Base-by-base conservation (phyloP, 305 asterid species). In the Fraxinus paxiana region DNA sequence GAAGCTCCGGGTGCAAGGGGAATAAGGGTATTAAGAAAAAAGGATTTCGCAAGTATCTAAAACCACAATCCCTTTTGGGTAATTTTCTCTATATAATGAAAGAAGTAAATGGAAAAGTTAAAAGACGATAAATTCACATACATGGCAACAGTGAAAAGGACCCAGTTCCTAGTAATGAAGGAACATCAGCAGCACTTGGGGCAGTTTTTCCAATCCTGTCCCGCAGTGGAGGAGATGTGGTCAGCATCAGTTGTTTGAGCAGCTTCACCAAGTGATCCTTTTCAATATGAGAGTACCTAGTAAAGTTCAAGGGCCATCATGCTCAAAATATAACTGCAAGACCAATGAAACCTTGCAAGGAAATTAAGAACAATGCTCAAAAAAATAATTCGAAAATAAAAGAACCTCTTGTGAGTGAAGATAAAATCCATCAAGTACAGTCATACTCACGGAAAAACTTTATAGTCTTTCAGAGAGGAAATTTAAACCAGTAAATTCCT, bases 151-250 rank as follows among this genome's bases (percentile, higher is more conserved):
- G 90, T 73, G 99, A 94, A 89, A 94, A 94, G 67, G 90, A 82
- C 81, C 94, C 97, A 83, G 92, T 91, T 89, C 99, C 99, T 82
- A 96, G 97, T 71, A 96, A 86, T 9, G 99, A 94, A 59, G 99
- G 99, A 85, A 94, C 98, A 88, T 96, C 98, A 75, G 93, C 87
- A 85, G 99, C 98, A 84, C 90, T 89, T 30, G 97, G 97, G 81
- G 86, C 56, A 82, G 63, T 80, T 84, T 86, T 86, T 80, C 92
- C 97, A 78, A 65, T 82, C 77, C 84, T 41, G 78, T 86, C 84
- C 78, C 87, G 90, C 75, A 88, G 80, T 71, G 98, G 97, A 86
- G 97, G 95, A 80, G 93, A 88, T 71, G 81, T 79, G 81, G 77
- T 84, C 87, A 91, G 87, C 88, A 94, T 88, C 85, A 96, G 85